Conservation (phyloP, 352 stramenopile genomes). For the Phytophthora rubi region DNA sequence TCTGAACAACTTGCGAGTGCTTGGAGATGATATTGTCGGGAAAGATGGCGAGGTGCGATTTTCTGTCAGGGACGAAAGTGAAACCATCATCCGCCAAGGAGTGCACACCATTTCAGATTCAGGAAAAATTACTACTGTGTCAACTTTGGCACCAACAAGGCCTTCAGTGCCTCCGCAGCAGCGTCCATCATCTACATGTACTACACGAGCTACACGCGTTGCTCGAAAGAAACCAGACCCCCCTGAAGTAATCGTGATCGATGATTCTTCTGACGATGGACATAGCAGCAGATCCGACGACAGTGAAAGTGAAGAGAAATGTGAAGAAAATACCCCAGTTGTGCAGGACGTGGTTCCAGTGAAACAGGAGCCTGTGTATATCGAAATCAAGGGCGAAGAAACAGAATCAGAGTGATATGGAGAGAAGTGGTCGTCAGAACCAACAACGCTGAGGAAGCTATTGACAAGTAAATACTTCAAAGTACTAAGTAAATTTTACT, state of each 20-base stretch:
- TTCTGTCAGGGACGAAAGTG: slow-evolving; percentile 34
- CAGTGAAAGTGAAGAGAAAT: slow-evolving; percentile 16
- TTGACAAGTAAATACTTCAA: background rate
- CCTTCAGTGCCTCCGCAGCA: background rate
- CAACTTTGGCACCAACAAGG: background rate
- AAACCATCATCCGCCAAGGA: slow-evolving; percentile 36
- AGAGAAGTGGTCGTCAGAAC: too few relatives aligned
- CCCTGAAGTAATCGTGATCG: slow-evolving; percentile 36
- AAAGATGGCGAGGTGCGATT: slow-evolving; percentile 47
- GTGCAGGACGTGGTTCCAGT: background rate
- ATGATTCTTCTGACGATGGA: slow-evolving; percentile 31
- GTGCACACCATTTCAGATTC: slow-evolving; percentile 34
- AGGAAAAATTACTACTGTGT: slow-evolving; percentile 24
- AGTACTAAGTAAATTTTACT: slow-evolving; percentile 7
- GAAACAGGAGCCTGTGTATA: slow-evolving; percentile 12
- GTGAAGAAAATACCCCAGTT: background rate
- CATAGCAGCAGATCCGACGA: slow-evolving; percentile 13
- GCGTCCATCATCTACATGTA: background rate
- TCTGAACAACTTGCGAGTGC: slow-evolving; percentile 44
- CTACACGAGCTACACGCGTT: background rate
- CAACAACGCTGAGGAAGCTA: background rate
- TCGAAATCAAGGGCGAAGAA: slow-evolving; percentile 33
- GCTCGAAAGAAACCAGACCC: background rate
- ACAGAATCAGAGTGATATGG: slow-evolving; percentile 28
- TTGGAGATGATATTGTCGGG: slow-evolving; percentile 33